Base-by-base conservation (phyloP, 305 asterid species). In the Coffea humblotiana region DNA sequence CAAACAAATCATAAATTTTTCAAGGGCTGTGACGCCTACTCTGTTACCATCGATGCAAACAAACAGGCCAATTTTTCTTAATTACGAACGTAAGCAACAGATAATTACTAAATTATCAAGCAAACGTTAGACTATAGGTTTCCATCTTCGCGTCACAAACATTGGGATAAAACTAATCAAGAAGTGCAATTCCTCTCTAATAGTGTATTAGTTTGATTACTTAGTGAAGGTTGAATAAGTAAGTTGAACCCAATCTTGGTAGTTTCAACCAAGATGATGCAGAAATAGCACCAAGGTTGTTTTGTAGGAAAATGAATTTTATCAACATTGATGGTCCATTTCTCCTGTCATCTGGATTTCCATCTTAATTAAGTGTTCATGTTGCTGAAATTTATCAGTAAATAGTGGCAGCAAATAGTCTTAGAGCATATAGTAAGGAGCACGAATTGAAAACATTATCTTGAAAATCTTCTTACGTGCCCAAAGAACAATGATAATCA, bases 41-140 rank as follows among this genome's bases (percentile, higher is more conserved):
- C 83, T 80, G 83, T 81, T 73, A 56, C 68, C 79, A 78, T 84
- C 83, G 83, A 82, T 86, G 73, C 84, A 71, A 51, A 83, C 82
- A 86, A 85, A 74, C 80, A 49, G 40, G 54, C 73, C 80, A 18
- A 18, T 71, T 64, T 37, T 80, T 68, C 60, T 80, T 40, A 52
- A 63, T 75, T 43, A 47, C 74, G 70, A 60, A 61, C 67, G 43
- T 21, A 21, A 70, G 47, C 52, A 35, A 63, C 32, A 79, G 0
- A 60, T 29, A n/a, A 67, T 4, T 1, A 32, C 12, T 67, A 37
- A 23, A 68, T 52, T 47, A 48, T 71, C 61, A 51, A 32, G 10
- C 3, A 2, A 4, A 37, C 35, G 29, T 12, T 37, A 49, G 5
- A 14, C 3, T 0, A 13, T 13, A 29, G 29, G 23, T 54, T 56